These are phyloP conservation scores for Globisporangium nunn DNA, from an alignment of 352 stramenopile species.

Conservation along the genomic window DNA sequence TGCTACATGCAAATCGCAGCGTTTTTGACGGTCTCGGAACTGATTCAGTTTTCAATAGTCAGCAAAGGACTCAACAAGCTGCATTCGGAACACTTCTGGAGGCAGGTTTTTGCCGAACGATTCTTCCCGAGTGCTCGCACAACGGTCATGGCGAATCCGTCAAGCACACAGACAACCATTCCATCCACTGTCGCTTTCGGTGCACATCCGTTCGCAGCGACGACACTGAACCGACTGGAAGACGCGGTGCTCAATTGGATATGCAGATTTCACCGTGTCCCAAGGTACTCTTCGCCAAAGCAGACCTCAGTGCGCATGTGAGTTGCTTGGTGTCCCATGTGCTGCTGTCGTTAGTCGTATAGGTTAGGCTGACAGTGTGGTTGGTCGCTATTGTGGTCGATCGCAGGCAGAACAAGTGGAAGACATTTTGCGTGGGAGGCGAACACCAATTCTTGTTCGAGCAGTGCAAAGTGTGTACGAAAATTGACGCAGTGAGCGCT, in stretches of 20 bases:
- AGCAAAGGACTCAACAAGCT: constrained; percentile 14
- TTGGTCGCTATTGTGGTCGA: neutral
- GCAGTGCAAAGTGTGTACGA: constrained; percentile 29
- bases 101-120: constrained; percentile 15
- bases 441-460: constrained; percentile 21
- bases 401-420: constrained; percentile 19
- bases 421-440: constrained; percentile 21
- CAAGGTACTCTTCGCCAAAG: constrained; percentile 1
- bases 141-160: neutral
- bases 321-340: neutral
- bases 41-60: constrained; percentile 19
- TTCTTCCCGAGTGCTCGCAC: constrained; percentile 1
- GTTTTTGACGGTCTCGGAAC: constrained; percentile 27
- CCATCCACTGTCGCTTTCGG: neutral
- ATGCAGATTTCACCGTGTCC: constrained; percentile 12
- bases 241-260: constrained; percentile 12
- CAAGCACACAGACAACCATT: neutral
- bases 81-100: constrained; percentile 27
- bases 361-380: neutral
- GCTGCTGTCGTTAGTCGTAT: neutral
- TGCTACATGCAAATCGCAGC: constrained; percentile 27
- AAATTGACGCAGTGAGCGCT: constrained; percentile 23
- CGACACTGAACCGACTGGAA: constrained; percentile 17
- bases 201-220: constrained; percentile 12
- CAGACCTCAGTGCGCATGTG: constrained; percentile 10